Conservation (phyloP, 331 rosid genomes). For the Pyrus hybrid region DNA sequence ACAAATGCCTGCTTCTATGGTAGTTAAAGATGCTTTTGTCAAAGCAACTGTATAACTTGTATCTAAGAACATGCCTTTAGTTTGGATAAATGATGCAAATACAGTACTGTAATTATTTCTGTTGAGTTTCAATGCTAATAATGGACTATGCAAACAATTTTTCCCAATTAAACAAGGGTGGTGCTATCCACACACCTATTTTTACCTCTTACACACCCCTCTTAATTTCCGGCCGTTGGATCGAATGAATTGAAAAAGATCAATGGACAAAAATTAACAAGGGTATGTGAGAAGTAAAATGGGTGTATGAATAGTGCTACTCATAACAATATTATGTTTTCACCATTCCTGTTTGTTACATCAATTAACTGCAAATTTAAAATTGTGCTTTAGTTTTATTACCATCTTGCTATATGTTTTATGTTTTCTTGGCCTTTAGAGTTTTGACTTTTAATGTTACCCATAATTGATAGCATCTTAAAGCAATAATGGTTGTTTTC, state of each 20-base stretch:
- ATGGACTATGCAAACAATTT: not conserved
- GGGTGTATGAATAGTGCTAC: too few relatives aligned
- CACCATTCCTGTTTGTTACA: not conserved
- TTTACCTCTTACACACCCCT: too few relatives aligned
- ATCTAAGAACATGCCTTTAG: not conserved
- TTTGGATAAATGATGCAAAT: not conserved
- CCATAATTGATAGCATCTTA: not conserved
- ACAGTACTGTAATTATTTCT: not conserved
- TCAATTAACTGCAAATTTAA: not conserved
- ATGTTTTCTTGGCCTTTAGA: not conserved
- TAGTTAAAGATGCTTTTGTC: not conserved
- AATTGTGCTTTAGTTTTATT: not conserved
- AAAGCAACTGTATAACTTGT: not conserved
- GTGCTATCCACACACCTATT: too few relatives aligned
- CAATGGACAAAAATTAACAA: too few relatives aligned
- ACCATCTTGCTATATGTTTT: not conserved
- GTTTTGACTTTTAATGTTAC: not conserved
- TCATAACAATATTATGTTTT: not conserved
- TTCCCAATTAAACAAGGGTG: not conserved
- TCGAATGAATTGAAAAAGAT: too few relatives aligned
- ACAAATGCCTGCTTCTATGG: not conserved
- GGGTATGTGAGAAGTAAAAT: too few relatives aligned
- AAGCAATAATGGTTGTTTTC: conserved; percentile 20
- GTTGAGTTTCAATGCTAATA: not conserved
- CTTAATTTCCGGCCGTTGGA: too few relatives aligned